These are phyloP conservation scores for Glebionis coronaria DNA, from an alignment of 129 eudicot genomes.

Conservation along the genomic window DNA sequence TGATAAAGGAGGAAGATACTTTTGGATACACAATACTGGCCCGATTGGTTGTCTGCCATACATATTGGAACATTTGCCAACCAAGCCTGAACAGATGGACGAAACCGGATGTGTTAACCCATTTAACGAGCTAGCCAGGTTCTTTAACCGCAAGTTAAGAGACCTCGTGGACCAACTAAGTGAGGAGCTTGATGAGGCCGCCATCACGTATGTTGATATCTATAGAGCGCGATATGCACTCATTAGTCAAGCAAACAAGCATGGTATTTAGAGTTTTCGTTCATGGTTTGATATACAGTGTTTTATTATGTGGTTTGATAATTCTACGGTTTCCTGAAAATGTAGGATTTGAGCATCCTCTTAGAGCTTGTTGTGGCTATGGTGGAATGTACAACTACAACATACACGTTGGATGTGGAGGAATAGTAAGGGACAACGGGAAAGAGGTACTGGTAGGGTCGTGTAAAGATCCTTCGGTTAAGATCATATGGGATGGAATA, in stretches of 20 bases:
- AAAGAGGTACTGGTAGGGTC: slow-evolving; percentile 32
- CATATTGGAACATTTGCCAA: slow-evolving; percentile 18
- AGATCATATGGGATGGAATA: slow-evolving; percentile 66
- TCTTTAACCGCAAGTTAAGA: slow-evolving; percentile 27
- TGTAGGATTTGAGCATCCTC: slow-evolving; percentile 50
- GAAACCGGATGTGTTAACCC: slow-evolving; percentile 26
- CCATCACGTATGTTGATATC: slow-evolving; percentile 31
- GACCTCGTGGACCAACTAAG: slow-evolving; percentile 27
- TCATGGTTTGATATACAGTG: too few species aligned
- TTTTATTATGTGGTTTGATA: background rate
- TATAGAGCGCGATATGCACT: slow-evolving; percentile 29
- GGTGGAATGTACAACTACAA: slow-evolving; percentile 64
- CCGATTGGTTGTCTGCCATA: slow-evolving; percentile 38
- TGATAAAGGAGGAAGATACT: slow-evolving; percentile 26
- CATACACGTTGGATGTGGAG: slow-evolving; percentile 34
- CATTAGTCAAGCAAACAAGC: slow-evolving; percentile 26
- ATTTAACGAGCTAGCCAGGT: slow-evolving; percentile 22
- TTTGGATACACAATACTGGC: slow-evolving; percentile 40
- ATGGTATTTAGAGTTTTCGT: slow-evolving; percentile 13
- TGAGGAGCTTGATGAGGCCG: slow-evolving; percentile 21
- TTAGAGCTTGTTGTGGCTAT: slow-evolving; percentile 51
- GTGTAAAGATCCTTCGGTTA: slow-evolving; percentile 40
- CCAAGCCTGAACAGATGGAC: slow-evolving; percentile 20
- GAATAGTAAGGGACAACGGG: slow-evolving; percentile 33
- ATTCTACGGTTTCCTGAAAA: background rate